A percentile compares a stretch with the other conserved stretches of the same genome.
These are phyloP conservation scores for Fusarium duplospermum DNA, from an alignment of 2,329 filamentous ascomycete species.

Conservation along the genomic window DNA sequence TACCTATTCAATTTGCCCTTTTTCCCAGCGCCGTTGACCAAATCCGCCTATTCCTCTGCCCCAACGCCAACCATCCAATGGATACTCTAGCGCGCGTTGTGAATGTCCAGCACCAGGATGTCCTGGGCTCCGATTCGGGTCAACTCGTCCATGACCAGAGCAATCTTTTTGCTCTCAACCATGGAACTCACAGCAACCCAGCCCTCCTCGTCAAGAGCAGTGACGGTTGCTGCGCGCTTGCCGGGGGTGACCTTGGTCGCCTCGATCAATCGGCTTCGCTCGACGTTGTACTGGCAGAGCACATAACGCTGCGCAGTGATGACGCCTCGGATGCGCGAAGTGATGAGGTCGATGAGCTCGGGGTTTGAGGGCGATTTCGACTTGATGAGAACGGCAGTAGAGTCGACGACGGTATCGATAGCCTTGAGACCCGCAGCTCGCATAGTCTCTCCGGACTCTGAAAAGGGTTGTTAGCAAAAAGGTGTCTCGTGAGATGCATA, in stretches of 20 bases:
- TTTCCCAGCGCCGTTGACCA: constrained; percentile 36
- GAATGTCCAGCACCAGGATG: constrained; percentile 86
- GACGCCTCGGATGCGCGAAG: constrained; percentile 88
- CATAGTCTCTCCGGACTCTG: constrained; percentile 99
- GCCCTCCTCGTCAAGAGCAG: constrained; percentile 84
- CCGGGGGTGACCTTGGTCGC: constrained; percentile 88
- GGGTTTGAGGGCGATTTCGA: constrained; percentile 85
- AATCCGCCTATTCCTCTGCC: constrained; percentile 21
- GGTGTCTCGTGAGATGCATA: background rate
- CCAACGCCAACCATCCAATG: constrained; percentile 24
- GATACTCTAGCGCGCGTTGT: constrained; percentile 72
- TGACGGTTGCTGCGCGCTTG: constrained; percentile 92
- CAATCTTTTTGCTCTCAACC: constrained; percentile 90
- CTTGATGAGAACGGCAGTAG: constrained; percentile 90
- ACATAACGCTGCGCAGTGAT: constrained; percentile 96
- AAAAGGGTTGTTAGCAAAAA: constrained; percentile 22
- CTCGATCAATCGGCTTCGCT: constrained; percentile 72
- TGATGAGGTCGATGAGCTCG: constrained; percentile 84
- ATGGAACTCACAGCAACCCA: constrained; percentile 97
- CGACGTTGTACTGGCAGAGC: constrained; percentile 95
- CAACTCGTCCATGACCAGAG: constrained; percentile 87
- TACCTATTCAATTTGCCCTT: constrained; percentile 26
- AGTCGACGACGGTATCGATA: constrained; percentile 92
- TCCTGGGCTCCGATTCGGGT: constrained; percentile 82
- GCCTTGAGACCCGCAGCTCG: constrained; percentile 92